A percentile compares a stretch with the other conserved stretches of the same genome.
Evolutionary conservation across 2,329 filamentous ascomycete species (phyloP).

Genomic region (Diaporthe caulivora): DNA sequence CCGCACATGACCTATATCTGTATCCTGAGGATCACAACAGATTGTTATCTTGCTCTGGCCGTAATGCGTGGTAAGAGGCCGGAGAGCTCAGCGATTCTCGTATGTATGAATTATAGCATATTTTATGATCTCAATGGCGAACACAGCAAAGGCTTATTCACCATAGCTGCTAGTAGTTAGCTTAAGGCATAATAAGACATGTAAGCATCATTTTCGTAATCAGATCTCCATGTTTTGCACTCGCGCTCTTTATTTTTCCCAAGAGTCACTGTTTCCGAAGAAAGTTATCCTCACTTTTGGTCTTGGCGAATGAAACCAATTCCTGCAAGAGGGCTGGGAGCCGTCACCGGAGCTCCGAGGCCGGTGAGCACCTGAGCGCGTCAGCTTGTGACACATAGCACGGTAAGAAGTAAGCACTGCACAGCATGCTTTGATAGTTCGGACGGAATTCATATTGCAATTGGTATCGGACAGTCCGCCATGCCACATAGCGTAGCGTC

Average conservation of each 20-base stretch:
- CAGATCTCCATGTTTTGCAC: not conserved
- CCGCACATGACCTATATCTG: not conserved
- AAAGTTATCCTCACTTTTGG: not conserved
- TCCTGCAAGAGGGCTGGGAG: not conserved
- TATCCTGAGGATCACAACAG: too few relatives aligned
- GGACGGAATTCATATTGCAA: slow-evolving; percentile 9
- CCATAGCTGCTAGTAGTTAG: too few relatives aligned
- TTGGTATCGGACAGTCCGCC: slow-evolving; percentile 12
- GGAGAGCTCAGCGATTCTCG: not conserved
- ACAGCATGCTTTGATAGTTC: slow-evolving; percentile 24
- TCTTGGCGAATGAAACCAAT: not conserved
- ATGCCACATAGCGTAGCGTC: slow-evolving; percentile 35
- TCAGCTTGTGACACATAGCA: slow-evolving; percentile 25
- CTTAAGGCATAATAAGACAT: too few relatives aligned
- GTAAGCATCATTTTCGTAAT: not conserved
- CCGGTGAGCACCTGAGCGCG: slow-evolving; percentile 12
- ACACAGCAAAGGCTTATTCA: too few relatives aligned
- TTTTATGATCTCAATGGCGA: not conserved
- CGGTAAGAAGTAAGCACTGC: not conserved
- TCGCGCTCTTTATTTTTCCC: not conserved
- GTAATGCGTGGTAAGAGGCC: not conserved
- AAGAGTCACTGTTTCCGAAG: not conserved
- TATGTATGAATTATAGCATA: not conserved
- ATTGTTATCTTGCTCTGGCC: not conserved
- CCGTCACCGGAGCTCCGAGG: slow-evolving; percentile 15